phyloP scores from a whole-genome alignment of 2,329 filamentous ascomycete genomes.

The Clonostachys chloroleuca region DNA sequence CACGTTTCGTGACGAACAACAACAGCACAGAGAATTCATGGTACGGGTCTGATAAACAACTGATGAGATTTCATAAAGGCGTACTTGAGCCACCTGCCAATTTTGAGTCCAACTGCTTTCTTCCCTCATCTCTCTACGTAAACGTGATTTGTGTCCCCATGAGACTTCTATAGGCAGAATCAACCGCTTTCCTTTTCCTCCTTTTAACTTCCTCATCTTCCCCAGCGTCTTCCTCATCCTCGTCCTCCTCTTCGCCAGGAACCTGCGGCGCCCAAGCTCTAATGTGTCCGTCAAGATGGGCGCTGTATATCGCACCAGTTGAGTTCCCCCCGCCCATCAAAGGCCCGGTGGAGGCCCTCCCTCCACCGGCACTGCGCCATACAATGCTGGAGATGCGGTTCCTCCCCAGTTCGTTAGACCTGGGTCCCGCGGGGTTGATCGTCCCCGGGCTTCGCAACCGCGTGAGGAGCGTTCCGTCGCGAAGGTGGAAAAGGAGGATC shows the following conservation, averaged over 20 bases:
- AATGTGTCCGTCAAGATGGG: slow-evolving; percentile 80
- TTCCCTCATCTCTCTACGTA: slow-evolving; percentile 14
- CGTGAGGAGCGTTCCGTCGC: slow-evolving; percentile 69
- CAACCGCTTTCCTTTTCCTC: slow-evolving; percentile 71
- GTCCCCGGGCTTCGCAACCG: slow-evolving; percentile 64
- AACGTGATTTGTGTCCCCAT: slow-evolving; percentile 70
- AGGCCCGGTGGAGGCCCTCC: slow-evolving; percentile 49
- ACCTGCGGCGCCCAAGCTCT: slow-evolving; percentile 68
- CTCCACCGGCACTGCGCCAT: slow-evolving; percentile 64
- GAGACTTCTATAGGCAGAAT: slow-evolving; percentile 75
- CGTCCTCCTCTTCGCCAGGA: slow-evolving; percentile 43
- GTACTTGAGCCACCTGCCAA: neutral
- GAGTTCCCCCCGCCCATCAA: slow-evolving; percentile 55
- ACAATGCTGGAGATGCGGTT: slow-evolving; percentile 71
- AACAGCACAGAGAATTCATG: no score
- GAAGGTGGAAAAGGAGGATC: slow-evolving; percentile 75
- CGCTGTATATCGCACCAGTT: slow-evolving; percentile 65
- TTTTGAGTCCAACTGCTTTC: neutral
- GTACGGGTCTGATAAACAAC: no score
- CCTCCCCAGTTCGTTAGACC: slow-evolving; percentile 50
- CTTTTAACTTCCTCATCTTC: slow-evolving; percentile 40
- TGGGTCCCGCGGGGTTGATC: slow-evolving; percentile 30
- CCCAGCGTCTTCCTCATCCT: slow-evolving; percentile 35
- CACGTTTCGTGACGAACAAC: no score
- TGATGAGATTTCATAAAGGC: no score